Percentiles rank a stretch among this genome's conserved stretches.
Evolutionary conservation across 305 asterid species (phyloP).

Genomic region (Withania somnifera): DNA sequence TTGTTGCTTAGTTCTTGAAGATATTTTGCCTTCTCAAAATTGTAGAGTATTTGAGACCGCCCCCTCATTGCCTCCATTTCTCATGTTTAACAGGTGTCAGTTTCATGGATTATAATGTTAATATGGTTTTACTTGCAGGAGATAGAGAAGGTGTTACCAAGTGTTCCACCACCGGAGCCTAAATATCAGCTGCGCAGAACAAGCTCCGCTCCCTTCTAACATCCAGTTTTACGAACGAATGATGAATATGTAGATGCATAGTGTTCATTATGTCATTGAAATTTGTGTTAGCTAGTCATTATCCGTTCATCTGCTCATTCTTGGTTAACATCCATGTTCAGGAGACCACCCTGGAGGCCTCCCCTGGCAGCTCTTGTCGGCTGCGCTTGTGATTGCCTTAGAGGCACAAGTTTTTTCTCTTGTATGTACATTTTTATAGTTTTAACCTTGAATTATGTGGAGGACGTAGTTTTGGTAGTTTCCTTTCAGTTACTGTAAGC

Average conservation of each 20-base stretch:
- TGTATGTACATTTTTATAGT: constrained; percentile 12
- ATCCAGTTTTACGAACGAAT: neutral
- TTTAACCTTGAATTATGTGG: constrained; percentile 2
- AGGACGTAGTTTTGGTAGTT: constrained; percentile 7
- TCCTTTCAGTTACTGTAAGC: neutral
- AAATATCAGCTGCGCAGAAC: constrained; percentile 73
- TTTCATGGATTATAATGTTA: neutral
- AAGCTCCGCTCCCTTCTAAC: constrained; percentile 59
- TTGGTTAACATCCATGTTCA: neutral
- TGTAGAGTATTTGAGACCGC: neutral
- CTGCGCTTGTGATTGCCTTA: neutral
- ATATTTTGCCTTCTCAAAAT: neutral
- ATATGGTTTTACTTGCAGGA: constrained; percentile 35
- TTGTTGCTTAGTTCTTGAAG: neutral
- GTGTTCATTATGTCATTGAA: constrained; percentile 2
- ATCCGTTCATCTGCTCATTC: neutral
- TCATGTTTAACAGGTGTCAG: neutral
- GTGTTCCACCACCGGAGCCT: constrained; percentile 54
- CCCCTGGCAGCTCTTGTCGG: neutral
- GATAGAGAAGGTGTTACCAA: constrained; percentile 51
- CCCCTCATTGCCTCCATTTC: neutral
- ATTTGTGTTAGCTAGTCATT: constrained; percentile 14
- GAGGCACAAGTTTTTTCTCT: neutral
- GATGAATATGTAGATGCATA: constrained; percentile 19
- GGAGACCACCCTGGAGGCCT: neutral